Percentiles rank a stretch among this genome's conserved stretches.
phyloP scores from a whole-genome alignment of 257 asterid species.

The Fraxinus anomala region DNA sequence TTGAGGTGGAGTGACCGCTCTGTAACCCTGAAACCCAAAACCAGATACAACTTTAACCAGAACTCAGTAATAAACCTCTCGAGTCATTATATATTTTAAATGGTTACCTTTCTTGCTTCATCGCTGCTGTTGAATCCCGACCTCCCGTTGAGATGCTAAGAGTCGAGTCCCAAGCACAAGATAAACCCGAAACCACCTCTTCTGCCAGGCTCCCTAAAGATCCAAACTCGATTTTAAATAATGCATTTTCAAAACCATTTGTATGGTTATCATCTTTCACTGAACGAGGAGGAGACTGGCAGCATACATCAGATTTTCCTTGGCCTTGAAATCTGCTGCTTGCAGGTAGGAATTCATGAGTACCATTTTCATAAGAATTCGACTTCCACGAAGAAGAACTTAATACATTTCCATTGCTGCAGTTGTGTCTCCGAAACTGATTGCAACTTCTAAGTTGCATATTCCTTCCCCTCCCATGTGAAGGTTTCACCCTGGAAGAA shows the following conservation, averaged over 20 bases:
- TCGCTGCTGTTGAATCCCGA: conserved; percentile 25
- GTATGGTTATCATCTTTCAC: conserved; percentile 33
- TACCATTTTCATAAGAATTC: conserved; percentile 29
- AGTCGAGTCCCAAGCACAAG: conserved; percentile 30
- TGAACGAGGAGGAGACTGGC: conserved; percentile 32
- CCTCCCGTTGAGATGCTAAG: conserved; percentile 17
- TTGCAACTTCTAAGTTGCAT: conserved; percentile 28
- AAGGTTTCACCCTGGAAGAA: conserved; percentile 40
- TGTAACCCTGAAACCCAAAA: conserved; percentile 46
- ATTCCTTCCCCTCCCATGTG: conserved; percentile 33
- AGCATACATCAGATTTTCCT: conserved; percentile 33
- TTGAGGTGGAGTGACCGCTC: conserved; percentile 45
- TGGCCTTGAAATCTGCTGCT: conserved; percentile 31
- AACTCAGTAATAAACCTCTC: too few relatives aligned
- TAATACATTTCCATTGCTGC: conserved; percentile 24
- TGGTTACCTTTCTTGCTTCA: conserved; percentile 38
- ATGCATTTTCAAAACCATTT: conserved; percentile 31
- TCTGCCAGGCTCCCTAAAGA: conserved; percentile 65
- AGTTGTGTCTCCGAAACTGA: conserved; percentile 34
- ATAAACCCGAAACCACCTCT: conserved; percentile 39
- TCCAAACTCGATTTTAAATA: conserved; percentile 65
- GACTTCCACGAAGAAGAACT: conserved; percentile 27
- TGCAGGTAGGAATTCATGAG: conserved; percentile 35
- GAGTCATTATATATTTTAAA: neutral
- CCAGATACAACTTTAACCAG: neutral